Conservation (phyloP, 2,329 filamentous ascomycete genomes). For the Fonsecaea nubica region DNA sequence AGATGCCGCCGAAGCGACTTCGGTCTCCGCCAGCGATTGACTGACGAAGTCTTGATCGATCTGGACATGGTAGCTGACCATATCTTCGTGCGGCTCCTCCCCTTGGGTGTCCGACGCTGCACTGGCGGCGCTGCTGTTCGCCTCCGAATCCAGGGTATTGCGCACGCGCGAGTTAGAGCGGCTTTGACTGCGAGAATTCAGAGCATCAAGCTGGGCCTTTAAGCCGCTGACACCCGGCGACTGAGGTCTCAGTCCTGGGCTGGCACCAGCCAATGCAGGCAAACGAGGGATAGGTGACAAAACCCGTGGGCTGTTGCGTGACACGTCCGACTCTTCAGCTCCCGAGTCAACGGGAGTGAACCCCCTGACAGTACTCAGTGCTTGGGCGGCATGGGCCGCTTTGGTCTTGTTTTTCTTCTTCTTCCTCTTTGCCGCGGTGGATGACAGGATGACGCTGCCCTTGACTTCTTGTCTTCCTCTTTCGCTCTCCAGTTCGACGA, state of each 20-base stretch:
- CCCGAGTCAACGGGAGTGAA: constrained; percentile 53
- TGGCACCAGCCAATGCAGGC: constrained; percentile 44
- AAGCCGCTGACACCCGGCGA: constrained; percentile 80
- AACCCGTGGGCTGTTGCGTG: constrained; percentile 45
- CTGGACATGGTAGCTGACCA: constrained; percentile 82
- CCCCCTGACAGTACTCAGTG: constrained; percentile 51
- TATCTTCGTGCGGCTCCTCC: constrained; percentile 72
- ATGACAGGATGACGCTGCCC: constrained; percentile 43
- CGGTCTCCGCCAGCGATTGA: constrained; percentile 55
- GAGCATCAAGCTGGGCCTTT: constrained; percentile 78
- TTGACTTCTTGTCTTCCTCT: constrained; percentile 39
- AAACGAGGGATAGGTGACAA: constrained; percentile 43
- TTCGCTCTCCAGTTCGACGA: constrained; percentile 17
- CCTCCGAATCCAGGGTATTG: constrained; percentile 54
- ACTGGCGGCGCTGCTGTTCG: constrained; percentile 63
- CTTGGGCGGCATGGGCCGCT: constrained; percentile 40
- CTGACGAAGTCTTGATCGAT: constrained; percentile 86
- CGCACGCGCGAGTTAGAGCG: constrained; percentile 64
- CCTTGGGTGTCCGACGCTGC: constrained; percentile 66
- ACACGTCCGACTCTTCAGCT: constrained; percentile 56
- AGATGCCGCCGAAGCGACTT: constrained; percentile 46
- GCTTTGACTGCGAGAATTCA: constrained; percentile 68
- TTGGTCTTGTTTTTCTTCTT: constrained; percentile 51
- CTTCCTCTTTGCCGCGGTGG: constrained; percentile 46
- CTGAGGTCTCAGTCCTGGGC: constrained; percentile 58